Conservation (phyloP, 2,329 filamentous ascomycete genomes). For the Grosmannia huntii region DNA sequence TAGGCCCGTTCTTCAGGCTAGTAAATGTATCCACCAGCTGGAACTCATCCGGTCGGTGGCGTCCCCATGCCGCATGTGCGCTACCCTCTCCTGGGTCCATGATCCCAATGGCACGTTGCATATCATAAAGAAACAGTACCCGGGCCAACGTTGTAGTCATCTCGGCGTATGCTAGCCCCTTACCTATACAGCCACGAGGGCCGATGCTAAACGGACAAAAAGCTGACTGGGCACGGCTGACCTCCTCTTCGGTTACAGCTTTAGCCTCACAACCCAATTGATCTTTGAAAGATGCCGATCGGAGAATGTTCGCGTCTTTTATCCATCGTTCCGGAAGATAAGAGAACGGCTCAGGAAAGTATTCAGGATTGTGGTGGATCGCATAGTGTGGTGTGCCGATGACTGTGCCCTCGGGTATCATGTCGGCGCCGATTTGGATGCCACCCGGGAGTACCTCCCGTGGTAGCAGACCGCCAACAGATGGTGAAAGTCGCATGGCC, state of each 20-base stretch:
- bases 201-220: conserved; percentile 67
- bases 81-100: conserved; percentile 40
- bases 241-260: conserved; percentile 33
- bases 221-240: conserved; percentile 46
- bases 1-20: conserved; percentile 57
- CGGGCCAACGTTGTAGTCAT: conserved; percentile 51
- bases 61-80: conserved; percentile 35
- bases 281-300: background rate
- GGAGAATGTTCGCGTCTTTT: conserved; percentile 23
- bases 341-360: conserved; percentile 45
- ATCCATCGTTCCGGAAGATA: conserved; percentile 57
- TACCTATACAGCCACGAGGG: conserved; percentile 59
- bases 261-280: conserved; percentile 1
- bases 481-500: conserved; percentile 50
- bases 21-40: conserved; percentile 63
- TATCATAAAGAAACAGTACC: conserved; percentile 47
- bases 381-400: conserved; percentile 55
- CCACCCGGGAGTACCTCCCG: conserved; percentile 46
- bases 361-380: conserved; percentile 52
- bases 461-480: conserved; percentile 46
- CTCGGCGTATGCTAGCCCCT: conserved; percentile 55
- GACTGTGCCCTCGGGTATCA: conserved; percentile 45
- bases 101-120: conserved; percentile 37
- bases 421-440: conserved; percentile 37
- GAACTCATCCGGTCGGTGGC: conserved; percentile 47